phyloP scores from a whole-genome alignment of 2,329 filamentous ascomycete genomes.

The Aspergillus ibericus region DNA sequence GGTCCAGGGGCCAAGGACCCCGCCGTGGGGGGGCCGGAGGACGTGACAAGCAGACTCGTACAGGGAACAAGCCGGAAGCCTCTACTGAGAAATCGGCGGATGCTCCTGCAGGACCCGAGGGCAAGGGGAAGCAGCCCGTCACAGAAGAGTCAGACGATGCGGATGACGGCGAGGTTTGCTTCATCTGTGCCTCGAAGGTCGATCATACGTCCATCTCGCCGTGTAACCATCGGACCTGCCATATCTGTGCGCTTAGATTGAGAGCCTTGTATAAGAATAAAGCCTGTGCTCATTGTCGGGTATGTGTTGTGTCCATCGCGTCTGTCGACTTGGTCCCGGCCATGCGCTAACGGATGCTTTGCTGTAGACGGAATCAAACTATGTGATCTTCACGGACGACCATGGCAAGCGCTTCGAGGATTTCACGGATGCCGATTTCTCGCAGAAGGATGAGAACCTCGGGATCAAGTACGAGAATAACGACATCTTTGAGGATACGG shows the following conservation, averaged over 20 bases:
- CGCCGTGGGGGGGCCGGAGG: constrained; percentile 34
- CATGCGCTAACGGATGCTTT: constrained; percentile 13
- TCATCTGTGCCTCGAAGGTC: constrained; percentile 92
- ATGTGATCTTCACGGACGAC: constrained; percentile 91
- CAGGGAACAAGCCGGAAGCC: constrained; percentile 17
- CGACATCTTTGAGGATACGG: constrained; percentile 87
- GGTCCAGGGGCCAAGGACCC: constrained; percentile 34
- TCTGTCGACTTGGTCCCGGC: not conserved
- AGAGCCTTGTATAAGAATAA: constrained; percentile 94
- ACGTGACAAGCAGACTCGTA: constrained; percentile 30
- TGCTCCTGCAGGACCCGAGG: constrained; percentile 40
- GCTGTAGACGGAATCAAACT: constrained; percentile 49
- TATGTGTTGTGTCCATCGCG: constrained; percentile 47
- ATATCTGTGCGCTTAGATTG: constrained; percentile 90
- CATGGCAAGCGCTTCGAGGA: constrained; percentile 79
- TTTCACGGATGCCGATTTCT: constrained; percentile 72
- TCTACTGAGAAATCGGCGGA: constrained; percentile 44
- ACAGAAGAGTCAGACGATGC: constrained; percentile 46
- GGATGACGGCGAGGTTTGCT: constrained; percentile 80
- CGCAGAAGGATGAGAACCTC: constrained; percentile 76
- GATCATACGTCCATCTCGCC: constrained; percentile 85
- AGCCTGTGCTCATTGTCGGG: constrained; percentile 92
- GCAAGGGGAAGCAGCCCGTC: constrained; percentile 30
- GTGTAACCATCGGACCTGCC: constrained; percentile 94
- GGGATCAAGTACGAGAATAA: constrained; percentile 88